These are phyloP conservation scores for Aspergillus novoparasiticus DNA, from an alignment of 2,329 filamentous ascomycete species.

Conservation along the genomic window DNA sequence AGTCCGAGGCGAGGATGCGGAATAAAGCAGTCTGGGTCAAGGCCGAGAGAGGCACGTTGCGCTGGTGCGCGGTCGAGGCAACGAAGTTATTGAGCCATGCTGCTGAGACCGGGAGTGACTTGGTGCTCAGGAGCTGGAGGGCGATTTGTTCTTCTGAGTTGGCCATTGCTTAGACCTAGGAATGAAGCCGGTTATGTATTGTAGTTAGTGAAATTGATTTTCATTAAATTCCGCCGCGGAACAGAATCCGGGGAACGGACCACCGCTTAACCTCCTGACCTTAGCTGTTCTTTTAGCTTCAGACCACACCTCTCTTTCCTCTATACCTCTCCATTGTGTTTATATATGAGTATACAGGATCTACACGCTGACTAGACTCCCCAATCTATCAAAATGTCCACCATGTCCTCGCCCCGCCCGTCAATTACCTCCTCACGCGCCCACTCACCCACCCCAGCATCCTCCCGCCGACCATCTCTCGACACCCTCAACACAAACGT, in stretches of 20 bases:
- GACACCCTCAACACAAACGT: constrained; percentile 65
- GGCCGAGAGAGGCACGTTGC: constrained; percentile 65
- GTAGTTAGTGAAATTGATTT: neutral
- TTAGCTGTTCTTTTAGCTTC: neutral
- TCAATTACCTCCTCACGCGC: constrained; percentile 61
- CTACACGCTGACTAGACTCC: neutral
- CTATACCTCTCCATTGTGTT: neutral
- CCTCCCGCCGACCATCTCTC: constrained; percentile 74
- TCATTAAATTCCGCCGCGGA: neutral
- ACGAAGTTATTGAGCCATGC: constrained; percentile 68
- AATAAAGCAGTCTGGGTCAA: constrained; percentile 79
- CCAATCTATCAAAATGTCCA: constrained; percentile 52
- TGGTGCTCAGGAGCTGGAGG: constrained; percentile 59
- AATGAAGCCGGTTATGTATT: neutral
- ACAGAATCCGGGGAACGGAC: constrained; percentile 26
- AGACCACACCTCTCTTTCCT: neutral
- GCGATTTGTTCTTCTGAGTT: constrained; percentile 40
- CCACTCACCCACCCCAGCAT: constrained; percentile 64
- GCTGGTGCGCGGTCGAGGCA: constrained; percentile 52
- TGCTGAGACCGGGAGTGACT: constrained; percentile 56
- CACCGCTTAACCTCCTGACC: constrained; percentile 26
- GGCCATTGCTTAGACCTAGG: constrained; percentile 25
- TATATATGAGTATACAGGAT: neutral
- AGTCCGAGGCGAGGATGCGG: constrained; percentile 76
- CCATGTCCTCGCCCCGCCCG: constrained; percentile 60